phyloP scores from a whole-genome alignment of 1,139 yeast genomes.

The Kodamaea anthophila region DNA sequence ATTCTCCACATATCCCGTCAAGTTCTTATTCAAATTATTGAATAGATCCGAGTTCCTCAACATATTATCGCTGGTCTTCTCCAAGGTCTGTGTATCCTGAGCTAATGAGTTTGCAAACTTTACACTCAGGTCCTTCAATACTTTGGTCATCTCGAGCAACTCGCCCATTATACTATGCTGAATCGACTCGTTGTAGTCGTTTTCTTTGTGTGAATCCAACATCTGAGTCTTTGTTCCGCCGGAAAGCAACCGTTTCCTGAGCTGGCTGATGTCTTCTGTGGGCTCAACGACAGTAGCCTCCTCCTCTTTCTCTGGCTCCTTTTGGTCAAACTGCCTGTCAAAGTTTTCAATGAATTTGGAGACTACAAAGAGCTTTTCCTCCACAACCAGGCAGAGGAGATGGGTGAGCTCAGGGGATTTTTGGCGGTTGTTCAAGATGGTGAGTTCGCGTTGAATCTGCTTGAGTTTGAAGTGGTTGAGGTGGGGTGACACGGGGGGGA shows the following conservation, averaged over 20 bases:
- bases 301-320: conserved; percentile 4
- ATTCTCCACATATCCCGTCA: conserved; percentile 29
- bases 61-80: conserved; percentile 34
- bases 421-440: conserved; percentile 2
- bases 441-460: conserved; percentile 13
- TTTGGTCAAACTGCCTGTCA: conserved; percentile 7
- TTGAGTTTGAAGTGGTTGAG: conserved; percentile 18
- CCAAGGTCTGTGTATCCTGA: conserved; percentile 32
- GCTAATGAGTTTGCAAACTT: conserved; percentile 26
- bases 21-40: conserved; percentile 33
- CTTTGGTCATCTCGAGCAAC: conserved; percentile 30
- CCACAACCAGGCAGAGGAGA: conserved; percentile 11
- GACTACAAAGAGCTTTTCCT: conserved; percentile 21
- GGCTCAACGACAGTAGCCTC: conserved; percentile 10
- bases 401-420: conserved; percentile 4
- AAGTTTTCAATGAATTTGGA: conserved; percentile 13
- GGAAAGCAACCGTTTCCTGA: conserved; percentile 24
- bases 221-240: conserved; percentile 16
- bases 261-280: conserved; percentile 16
- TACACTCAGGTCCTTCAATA: conserved; percentile 33
- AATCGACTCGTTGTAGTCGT: conserved; percentile 38
- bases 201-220: conserved; percentile 13
- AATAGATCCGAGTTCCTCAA: conserved; percentile 31
- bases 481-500: conserved; percentile 17
- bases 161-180: conserved; percentile 38